Percentiles rank a stretch among this genome's conserved stretches.
phyloP scores from a whole-genome alignment of 2,329 filamentous ascomycete genomes.

The Magnaporthiopsis incrustans region DNA sequence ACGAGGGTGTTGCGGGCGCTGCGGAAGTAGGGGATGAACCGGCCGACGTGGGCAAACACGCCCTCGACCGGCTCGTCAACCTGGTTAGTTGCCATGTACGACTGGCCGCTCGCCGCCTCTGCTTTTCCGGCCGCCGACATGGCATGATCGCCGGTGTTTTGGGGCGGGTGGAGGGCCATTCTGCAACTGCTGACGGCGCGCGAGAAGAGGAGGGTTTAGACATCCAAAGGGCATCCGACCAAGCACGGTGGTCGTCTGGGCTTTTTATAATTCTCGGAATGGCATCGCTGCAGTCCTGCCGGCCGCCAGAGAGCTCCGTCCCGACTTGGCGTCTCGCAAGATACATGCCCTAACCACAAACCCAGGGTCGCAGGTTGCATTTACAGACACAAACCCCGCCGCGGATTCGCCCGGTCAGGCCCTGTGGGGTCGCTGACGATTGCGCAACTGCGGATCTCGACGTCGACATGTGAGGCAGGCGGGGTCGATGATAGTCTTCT shows the following conservation, averaged over 20 bases:
- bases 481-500: no score
- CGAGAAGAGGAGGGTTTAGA: no score
- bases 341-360: not conserved
- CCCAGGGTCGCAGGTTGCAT: not conserved
- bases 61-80: constrained; percentile 2
- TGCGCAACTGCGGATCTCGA: not conserved
- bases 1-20: constrained; percentile 24
- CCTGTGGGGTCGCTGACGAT: not conserved
- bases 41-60: constrained; percentile 5
- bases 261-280: not conserved
- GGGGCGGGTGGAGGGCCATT: not conserved
- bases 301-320: not conserved
- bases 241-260: not conserved
- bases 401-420: not conserved
- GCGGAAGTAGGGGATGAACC: constrained; percentile 19
- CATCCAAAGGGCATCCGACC: no score
- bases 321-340: not conserved
- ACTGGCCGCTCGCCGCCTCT: not conserved
- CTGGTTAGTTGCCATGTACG: not conserved
- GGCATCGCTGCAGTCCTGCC: no score
- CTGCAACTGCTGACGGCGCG: no score
- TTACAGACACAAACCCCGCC: not conserved
- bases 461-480: not conserved
- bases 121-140: not conserved
- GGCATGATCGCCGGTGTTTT: not conserved